A percentile compares a stretch with the other conserved stretches of the same genome.
These are phyloP conservation scores for Daldinia childiae DNA, from an alignment of 495 filamentous ascomycete genomes.

Conservation along the genomic window DNA sequence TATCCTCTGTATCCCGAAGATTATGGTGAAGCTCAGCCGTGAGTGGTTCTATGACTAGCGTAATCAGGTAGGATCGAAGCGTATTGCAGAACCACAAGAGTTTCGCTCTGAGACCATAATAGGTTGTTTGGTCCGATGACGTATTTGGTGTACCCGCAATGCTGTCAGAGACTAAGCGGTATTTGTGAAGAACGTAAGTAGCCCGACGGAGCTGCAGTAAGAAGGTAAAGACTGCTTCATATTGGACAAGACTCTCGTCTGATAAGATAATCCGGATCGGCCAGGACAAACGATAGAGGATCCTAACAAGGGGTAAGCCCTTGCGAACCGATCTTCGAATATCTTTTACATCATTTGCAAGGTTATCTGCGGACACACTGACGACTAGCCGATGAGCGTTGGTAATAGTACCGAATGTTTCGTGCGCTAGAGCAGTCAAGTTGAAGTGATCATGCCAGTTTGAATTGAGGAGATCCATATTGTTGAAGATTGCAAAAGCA, in stretches of 20 bases:
- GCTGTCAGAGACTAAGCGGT: constrained; percentile 54
- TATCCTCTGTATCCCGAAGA: constrained; percentile 71
- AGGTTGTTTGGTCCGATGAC: constrained; percentile 54
- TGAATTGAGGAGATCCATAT: constrained; percentile 71
- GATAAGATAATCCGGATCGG: constrained; percentile 84
- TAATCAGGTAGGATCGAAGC: constrained; percentile 77
- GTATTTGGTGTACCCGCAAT: constrained; percentile 30
- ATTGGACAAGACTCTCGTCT: constrained; percentile 65
- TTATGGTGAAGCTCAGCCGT: constrained; percentile 60
- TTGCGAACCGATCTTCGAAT: constrained; percentile 56
- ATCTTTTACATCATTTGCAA: constrained; percentile 46
- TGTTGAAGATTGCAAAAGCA: constrained; percentile 75
- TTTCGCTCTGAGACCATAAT: constrained; percentile 73
- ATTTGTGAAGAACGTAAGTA: constrained; percentile 71
- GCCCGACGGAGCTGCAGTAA: constrained; percentile 80
- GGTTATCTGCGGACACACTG: constrained; percentile 56
- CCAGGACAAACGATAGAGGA: constrained; percentile 78
- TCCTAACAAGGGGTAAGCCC: constrained; percentile 64
- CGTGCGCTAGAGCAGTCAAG: constrained; percentile 80
- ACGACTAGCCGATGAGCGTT: constrained; percentile 68
- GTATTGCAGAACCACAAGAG: constrained; percentile 83
- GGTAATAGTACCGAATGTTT: constrained; percentile 67
- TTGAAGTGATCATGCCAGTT: constrained; percentile 86
- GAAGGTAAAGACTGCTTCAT: constrained; percentile 76
- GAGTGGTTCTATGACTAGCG: constrained; percentile 71